phyloP scores from a whole-genome alignment of 140 eudicot genomes.

The Senecio squalidus region DNA sequence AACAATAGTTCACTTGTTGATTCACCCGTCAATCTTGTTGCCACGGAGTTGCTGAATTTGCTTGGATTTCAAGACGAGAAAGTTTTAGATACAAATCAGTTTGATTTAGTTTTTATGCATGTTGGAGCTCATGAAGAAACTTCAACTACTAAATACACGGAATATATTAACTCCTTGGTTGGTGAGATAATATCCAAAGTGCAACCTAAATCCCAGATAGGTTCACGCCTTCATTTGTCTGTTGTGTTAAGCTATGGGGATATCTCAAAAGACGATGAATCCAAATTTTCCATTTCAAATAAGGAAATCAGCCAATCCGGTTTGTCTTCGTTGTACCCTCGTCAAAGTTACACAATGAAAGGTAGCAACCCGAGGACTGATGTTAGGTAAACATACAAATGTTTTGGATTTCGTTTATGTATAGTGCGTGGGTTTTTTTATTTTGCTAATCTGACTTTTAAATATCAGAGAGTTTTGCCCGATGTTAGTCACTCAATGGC shows the following conservation, averaged over 20 bases:
- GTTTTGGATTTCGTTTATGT: background rate
- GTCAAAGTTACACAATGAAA: slow-evolving; percentile 85
- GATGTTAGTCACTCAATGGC: slow-evolving; percentile 76
- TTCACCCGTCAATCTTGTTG: slow-evolving; percentile 27
- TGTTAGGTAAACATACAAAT: slow-evolving; percentile 45
- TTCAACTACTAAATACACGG: slow-evolving; percentile 26
- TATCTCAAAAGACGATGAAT: slow-evolving; percentile 30
- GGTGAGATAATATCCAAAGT: slow-evolving; percentile 44
- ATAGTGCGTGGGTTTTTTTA: background rate
- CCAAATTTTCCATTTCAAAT: slow-evolving; percentile 22
- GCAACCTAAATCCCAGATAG: slow-evolving; percentile 45
- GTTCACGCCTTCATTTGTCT: slow-evolving; percentile 74
- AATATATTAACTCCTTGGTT: slow-evolving; percentile 51
- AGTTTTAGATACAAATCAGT: slow-evolving; percentile 41
- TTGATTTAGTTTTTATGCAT: slow-evolving; percentile 68
- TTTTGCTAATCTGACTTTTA: slow-evolving; percentile 5
- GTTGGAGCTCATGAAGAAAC: slow-evolving; percentile 38
- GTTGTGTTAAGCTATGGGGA: slow-evolving; percentile 73
- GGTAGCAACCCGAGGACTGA: slow-evolving; percentile 54
- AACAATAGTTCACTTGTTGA: slow-evolving; percentile 17
- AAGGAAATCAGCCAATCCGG: slow-evolving; percentile 19
- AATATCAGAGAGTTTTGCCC: slow-evolving; percentile 62
- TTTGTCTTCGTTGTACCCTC: slow-evolving; percentile 48
- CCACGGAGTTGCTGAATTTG: slow-evolving; percentile 52
- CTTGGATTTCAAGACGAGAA: slow-evolving; percentile 83